Evolutionary conservation across 805 yeast species (phyloP).

Genomic region (Schwanniomyces occidentalis): DNA sequence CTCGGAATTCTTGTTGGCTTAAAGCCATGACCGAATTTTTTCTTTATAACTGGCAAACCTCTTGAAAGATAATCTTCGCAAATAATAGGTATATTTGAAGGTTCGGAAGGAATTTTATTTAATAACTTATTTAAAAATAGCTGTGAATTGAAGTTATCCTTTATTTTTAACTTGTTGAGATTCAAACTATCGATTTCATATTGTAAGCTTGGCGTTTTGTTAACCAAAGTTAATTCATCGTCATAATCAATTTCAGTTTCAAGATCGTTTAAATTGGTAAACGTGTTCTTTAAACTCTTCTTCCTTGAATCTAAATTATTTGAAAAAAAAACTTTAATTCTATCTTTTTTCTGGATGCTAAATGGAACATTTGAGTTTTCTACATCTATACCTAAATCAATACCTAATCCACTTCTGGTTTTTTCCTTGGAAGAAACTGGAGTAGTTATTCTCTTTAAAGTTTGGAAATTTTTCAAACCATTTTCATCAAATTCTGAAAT

Average conservation of each 20-base stretch:
- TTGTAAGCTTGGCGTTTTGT: conserved; percentile 9
- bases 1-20: conserved; percentile 25
- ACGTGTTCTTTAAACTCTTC: conserved; percentile 1
- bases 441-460: conserved; percentile 7
- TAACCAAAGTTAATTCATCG: conserved; percentile 16
- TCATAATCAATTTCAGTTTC: conserved; percentile 7
- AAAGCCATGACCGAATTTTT: conserved; percentile 11
- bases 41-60: conserved; percentile 25
- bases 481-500: conserved; percentile 5
- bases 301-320: neutral
- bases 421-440: neutral
- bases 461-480: conserved; percentile 20
- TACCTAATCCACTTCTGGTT: conserved; percentile 23
- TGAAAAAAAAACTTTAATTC: conserved; percentile 24
- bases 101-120: too few relatives aligned
- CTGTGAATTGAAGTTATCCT: conserved; percentile 1
- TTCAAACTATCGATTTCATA: neutral
- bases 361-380: conserved; percentile 29
- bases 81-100: conserved; percentile 29
- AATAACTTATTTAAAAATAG: too few relatives aligned
- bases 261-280: neutral
- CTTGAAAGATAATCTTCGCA: conserved; percentile 16
- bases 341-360: conserved; percentile 31
- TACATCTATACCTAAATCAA: conserved; percentile 30
- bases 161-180: conserved; percentile 1